Evolutionary conservation across 1,284 basidiomycete species (phyloP), one percentile per base, ranked within the genome.

Genomic region (Tilletia setariae): DNA sequence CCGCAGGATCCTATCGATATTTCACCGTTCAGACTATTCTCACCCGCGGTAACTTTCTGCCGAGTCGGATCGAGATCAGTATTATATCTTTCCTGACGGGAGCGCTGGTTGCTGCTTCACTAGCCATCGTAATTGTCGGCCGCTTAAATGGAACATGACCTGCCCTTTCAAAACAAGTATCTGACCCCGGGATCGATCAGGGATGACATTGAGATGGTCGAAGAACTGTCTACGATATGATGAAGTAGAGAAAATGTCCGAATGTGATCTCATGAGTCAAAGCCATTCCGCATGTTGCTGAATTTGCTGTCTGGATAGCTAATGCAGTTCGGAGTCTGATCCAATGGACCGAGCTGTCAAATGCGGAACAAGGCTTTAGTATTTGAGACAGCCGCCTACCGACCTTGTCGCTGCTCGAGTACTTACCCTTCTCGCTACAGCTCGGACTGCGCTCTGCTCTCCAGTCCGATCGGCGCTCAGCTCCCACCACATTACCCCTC

Each of bases 401-500:
- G n/a, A n/a, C n/a, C n/a, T n/a, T n/a, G 11, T 40, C 13, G 51
- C 21, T 53, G 21, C 4, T 23, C 11, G 1, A 0, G 6, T 13
- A 63, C 66, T 63, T 44, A 68, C 61, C 23, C 51, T 30, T 19
- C 30, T 47, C 8, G 67, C 67, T 13, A 64, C 43, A 11, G 28
- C 30, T 8, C n/a, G 63, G 9, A 68, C 43, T 44, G 61, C 53
- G 43, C 65, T 56, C 61, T 44, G 23, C 25, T 66, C 65, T 2
- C 49, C 65, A 23, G 28, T 19, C 3, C 23, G 40, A 59, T 85
- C 84, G 9, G 84, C 83, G 13, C 73, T 76, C 11, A 83, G 51
- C 65, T 84, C 84, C 83, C 83, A 84, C 62, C 76, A 92, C 91
- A 93, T 92, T 71, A 89, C 89, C 2, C 91, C 92, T 1, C 88